Conservation (phyloP, 176 grass and related monocot species). For the Microstegium vimineum region DNA sequence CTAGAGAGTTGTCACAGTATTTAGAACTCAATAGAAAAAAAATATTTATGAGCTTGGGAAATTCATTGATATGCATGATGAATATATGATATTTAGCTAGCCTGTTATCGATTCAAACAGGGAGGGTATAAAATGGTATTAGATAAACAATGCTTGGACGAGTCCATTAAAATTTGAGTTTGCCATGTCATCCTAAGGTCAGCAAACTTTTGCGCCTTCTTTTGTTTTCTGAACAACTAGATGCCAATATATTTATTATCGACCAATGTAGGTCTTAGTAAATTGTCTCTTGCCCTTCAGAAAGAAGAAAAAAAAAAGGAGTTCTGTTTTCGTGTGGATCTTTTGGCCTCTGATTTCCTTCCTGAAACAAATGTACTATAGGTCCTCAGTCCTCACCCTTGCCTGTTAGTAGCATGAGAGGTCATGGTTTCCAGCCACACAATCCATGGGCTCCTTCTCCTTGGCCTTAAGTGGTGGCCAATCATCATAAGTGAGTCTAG, state of each 20-base stretch:
- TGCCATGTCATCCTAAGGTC: neutral
- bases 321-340: constrained; percentile 14
- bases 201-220: neutral
- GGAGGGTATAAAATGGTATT: neutral
- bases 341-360: neutral
- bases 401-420: constrained; percentile 7
- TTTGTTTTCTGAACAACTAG: constrained; percentile 8
- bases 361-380: constrained; percentile 24
- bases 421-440: constrained; percentile 41
- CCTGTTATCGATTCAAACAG: neutral
- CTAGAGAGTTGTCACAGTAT: neutral
- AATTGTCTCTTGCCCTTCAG: neutral
- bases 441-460: constrained; percentile 40
- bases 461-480: constrained; percentile 33
- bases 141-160: neutral
- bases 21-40: neutral
- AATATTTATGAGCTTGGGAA: neutral
- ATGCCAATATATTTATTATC: constrained; percentile 5
- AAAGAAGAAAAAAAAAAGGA: neutral
- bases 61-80: neutral
- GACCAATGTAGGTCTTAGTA: constrained; percentile 23
- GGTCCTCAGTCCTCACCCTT: constrained; percentile 8
- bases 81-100: neutral
- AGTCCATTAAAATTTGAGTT: constrained; percentile 11
- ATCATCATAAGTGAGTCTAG: constrained; percentile 32